A percentile compares a stretch with the other conserved stretches of the same genome.
These are phyloP conservation scores for Candida namnaoensis DNA, from an alignment of 805 yeast species.

Conservation along the genomic window DNA sequence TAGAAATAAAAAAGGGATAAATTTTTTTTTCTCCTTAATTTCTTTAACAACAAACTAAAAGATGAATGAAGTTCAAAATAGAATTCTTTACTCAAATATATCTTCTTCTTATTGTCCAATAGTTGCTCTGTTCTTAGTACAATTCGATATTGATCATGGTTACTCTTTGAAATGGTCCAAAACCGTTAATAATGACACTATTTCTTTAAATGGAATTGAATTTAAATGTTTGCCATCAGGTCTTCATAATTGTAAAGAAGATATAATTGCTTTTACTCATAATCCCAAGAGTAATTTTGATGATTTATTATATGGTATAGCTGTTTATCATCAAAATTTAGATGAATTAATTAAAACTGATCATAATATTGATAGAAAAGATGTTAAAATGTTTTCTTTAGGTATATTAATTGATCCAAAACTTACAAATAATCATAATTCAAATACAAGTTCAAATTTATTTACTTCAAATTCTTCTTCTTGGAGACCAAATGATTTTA, in stretches of 20 bases:
- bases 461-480: constrained; percentile 8
- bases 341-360: constrained; percentile 11
- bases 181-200: constrained; percentile 14
- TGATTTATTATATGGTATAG: constrained; percentile 34
- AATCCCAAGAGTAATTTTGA: constrained; percentile 18
- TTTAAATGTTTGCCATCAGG: constrained; percentile 67
- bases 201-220: constrained; percentile 38
- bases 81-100: too few relatives aligned
- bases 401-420: constrained; percentile 48
- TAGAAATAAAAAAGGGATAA: too few relatives aligned
- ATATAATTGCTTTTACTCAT: constrained; percentile 44
- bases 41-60: too few relatives aligned
- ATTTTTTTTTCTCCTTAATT: too few relatives aligned
- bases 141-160: constrained; percentile 45
- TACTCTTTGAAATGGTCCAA: constrained; percentile 37
- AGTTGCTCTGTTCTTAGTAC: constrained; percentile 36
- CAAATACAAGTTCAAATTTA: constrained; percentile 2
- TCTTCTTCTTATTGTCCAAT: constrained; percentile 14
- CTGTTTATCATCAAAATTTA: constrained; percentile 40
- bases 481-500: constrained; percentile 34
- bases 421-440: constrained; percentile 8
- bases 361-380: constrained; percentile 23
- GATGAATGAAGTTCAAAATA: too few relatives aligned
- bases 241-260: constrained; percentile 41
- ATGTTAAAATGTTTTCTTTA: constrained; percentile 54